A percentile compares a stretch with the other conserved stretches of the same genome.
Evolutionary conservation across 139 green algal species (phyloP).

Genomic region (Volvox reticuliferus): DNA sequence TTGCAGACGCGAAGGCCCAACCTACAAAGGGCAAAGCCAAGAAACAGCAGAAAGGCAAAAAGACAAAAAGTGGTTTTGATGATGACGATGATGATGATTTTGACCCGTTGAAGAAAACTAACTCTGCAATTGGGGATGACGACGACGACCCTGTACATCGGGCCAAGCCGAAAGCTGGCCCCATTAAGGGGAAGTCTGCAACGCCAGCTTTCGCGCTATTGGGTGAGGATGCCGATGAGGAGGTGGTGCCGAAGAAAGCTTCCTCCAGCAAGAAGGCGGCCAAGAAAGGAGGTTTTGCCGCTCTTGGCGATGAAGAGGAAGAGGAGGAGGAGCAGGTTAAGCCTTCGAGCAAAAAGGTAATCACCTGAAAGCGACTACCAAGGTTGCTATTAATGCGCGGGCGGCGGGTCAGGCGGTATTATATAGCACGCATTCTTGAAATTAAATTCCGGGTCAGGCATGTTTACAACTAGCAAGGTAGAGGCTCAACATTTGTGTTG

Average conservation of each 20-base stretch:
- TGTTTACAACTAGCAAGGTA: too few relatives aligned
- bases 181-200: constrained; percentile 57
- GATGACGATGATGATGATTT: constrained; percentile 75
- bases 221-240: constrained; percentile 60
- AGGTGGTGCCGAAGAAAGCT: constrained; percentile 13
- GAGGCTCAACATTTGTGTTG: too few relatives aligned
- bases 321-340: constrained; percentile 54
- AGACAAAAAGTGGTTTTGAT: constrained; percentile 63
- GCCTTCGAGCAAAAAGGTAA: constrained; percentile 37
- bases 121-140: constrained; percentile 19
- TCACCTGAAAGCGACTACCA: too few relatives aligned
- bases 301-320: constrained; percentile 50
- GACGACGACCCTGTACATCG: constrained; percentile 56
- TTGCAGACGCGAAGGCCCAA: constrained; percentile 26
- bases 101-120: constrained; percentile 34
- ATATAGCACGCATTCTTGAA: too few relatives aligned
- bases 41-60: constrained; percentile 81
- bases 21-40: constrained; percentile 45
- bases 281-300: constrained; percentile 55
- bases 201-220: constrained; percentile 64
- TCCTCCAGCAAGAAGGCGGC: neutral
- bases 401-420: too few relatives aligned
- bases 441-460: too few relatives aligned
- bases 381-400: too few relatives aligned
- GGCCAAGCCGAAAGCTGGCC: constrained; percentile 63